phyloP scores from a whole-genome alignment of 208 protist species.

The Trypanosoma lewisi region DNA sequence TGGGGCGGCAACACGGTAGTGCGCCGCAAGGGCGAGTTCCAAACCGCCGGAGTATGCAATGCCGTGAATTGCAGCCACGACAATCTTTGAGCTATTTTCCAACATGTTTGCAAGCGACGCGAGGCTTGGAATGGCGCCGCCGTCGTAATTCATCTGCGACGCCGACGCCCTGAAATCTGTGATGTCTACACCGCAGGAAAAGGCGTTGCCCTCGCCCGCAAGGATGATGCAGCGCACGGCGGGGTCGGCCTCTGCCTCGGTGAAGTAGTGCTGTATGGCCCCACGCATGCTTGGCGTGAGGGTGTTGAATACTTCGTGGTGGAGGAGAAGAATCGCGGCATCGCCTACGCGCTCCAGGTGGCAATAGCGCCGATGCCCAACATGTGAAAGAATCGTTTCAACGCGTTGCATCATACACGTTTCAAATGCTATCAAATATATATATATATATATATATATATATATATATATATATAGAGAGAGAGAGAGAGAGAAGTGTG shows the following conservation, averaged over 20 bases:
- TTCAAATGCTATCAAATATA: neutral
- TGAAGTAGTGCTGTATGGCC: conserved; percentile 44
- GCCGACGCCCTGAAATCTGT: conserved; percentile 40
- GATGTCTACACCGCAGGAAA: conserved; percentile 73
- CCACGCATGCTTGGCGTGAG: conserved; percentile 48
- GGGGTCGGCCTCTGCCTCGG: conserved; percentile 36
- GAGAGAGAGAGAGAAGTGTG: no score
- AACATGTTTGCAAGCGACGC: conserved; percentile 42
- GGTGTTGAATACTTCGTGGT: conserved; percentile 38
- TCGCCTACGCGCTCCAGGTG: conserved; percentile 43
- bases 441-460: conserved; percentile 4
- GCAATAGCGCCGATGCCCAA: conserved; percentile 51
- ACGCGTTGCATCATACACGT: conserved; percentile 30
- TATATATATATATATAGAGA: no score
- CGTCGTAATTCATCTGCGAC: conserved; percentile 12
- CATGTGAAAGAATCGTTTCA: conserved; percentile 30
- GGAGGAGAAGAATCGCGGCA: conserved; percentile 42
- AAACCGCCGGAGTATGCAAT: conserved; percentile 71
- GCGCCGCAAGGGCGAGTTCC: conserved; percentile 65
- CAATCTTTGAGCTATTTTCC: conserved; percentile 53
- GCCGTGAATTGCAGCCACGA: conserved; percentile 72
- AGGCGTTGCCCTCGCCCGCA: conserved; percentile 44
- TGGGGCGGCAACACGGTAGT: conserved; percentile 57
- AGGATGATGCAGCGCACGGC: conserved; percentile 29
- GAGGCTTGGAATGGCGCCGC: conserved; percentile 41